These are phyloP conservation scores for Ilyonectria sp. DNA, from an alignment of 2,329 filamentous ascomycete species.

Conservation along the genomic window DNA sequence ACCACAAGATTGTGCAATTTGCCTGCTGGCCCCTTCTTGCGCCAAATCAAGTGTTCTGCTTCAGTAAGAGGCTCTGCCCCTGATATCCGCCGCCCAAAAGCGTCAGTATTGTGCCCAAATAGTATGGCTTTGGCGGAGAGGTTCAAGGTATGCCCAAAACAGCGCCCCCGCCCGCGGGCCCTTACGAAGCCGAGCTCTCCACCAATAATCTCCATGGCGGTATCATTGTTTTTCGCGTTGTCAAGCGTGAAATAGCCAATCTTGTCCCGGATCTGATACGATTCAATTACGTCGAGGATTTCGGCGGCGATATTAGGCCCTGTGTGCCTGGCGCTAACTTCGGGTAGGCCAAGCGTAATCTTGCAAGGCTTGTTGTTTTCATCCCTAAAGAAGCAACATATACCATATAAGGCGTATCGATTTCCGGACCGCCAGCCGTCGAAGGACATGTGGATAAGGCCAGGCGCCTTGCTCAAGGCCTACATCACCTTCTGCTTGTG, in stretches of 20 bases:
- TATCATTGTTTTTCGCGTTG: no score
- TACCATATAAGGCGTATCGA: conserved; percentile 32
- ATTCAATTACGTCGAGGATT: neutral
- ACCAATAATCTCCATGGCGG: no score
- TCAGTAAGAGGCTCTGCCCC: neutral
- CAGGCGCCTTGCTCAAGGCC: conserved; percentile 15
- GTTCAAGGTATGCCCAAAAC: no score
- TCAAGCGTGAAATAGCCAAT: no score
- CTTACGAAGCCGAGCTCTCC: no score
- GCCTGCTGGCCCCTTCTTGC: conserved; percentile 29
- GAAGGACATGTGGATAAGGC: conserved; percentile 29
- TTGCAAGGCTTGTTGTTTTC: conserved; percentile 17
- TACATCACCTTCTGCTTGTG: conserved; percentile 4
- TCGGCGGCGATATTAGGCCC: conserved; percentile 27
- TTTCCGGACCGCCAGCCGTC: conserved; percentile 32
- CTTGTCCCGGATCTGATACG: no score
- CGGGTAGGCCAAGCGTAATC: conserved; percentile 33
- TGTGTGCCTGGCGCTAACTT: conserved; percentile 21
- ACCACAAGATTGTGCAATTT: conserved; percentile 36
- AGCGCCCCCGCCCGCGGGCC: no score
- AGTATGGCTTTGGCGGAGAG: conserved; percentile 16
- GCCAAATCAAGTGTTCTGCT: neutral
- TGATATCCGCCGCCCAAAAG: conserved; percentile 19
- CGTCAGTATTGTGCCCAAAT: conserved; percentile 33
- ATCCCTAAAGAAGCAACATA: conserved; percentile 29